These are phyloP conservation scores for Neospermospora avenae DNA, from an alignment of 2,329 filamentous ascomycete genomes.

Conservation along the genomic window DNA sequence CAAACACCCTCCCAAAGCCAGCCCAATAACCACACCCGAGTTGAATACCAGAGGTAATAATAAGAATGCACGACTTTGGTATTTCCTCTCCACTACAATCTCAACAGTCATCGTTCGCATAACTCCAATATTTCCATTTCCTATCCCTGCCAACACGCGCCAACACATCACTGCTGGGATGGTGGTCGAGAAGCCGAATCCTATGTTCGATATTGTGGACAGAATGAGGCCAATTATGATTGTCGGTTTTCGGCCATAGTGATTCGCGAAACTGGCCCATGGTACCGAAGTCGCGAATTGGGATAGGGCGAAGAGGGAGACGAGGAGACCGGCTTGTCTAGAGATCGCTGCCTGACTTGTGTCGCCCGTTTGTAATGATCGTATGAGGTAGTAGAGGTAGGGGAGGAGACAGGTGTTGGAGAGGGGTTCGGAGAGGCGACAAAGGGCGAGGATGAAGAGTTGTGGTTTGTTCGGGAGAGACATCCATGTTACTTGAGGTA, in stretches of 20 bases:
- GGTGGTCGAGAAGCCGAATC: conserved; percentile 67
- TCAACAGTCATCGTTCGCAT: conserved; percentile 73
- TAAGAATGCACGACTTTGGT: conserved; percentile 53
- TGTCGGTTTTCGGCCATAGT: conserved; percentile 71
- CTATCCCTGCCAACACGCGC: conserved; percentile 69
- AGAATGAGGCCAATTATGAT: conserved; percentile 71
- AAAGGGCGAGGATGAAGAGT: conserved; percentile 72
- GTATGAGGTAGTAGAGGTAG: conserved; percentile 72
- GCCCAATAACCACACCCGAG: conserved; percentile 37
- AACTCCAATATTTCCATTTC: conserved; percentile 71
- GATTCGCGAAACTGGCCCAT: conserved; percentile 71
- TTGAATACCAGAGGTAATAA: conserved; percentile 64
- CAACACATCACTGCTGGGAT: conserved; percentile 58
- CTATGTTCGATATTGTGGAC: conserved; percentile 49
- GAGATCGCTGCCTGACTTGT: conserved; percentile 54
- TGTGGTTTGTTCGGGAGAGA: conserved; percentile 75
- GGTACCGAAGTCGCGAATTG: conserved; percentile 81
- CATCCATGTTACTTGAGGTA: conserved; percentile 56
- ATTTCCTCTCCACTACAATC: conserved; percentile 68
- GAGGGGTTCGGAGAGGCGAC: conserved; percentile 76
- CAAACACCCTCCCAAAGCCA: conserved; percentile 39
- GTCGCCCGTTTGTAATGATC: conserved; percentile 49
- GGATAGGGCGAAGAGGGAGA: conserved; percentile 74
- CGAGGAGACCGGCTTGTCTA: conserved; percentile 71
- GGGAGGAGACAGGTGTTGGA: conserved; percentile 64